Evolutionary conservation across 495 filamentous ascomycete genomes (phyloP).

Genomic region (Bryoglossum gracile): DNA sequence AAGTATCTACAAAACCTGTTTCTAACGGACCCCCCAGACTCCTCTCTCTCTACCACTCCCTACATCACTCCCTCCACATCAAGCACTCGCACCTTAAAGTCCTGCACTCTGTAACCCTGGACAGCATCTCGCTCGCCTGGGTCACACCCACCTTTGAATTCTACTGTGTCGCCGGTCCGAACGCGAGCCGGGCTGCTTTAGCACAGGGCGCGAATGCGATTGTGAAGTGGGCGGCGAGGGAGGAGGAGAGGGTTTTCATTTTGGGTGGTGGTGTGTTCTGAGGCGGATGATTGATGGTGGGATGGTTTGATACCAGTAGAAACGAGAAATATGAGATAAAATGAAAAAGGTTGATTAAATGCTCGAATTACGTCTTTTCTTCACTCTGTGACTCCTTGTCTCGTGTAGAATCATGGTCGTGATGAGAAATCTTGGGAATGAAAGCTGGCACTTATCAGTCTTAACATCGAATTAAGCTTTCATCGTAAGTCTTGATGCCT

Average conservation of each 20-base stretch:
- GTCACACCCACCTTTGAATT: conserved; percentile 84
- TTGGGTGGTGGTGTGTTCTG: conserved; percentile 28
- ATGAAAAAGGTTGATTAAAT: too few relatives aligned
- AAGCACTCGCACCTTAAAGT: conserved; percentile 79
- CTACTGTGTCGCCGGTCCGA: conserved; percentile 83
- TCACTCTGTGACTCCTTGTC: too few relatives aligned
- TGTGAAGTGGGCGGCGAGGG: conserved; percentile 78
- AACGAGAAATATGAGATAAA: too few relatives aligned
- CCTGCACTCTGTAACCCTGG: conserved; percentile 65
- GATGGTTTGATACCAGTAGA: too few relatives aligned
- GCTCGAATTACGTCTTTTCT: too few relatives aligned
- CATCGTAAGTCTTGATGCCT: too few relatives aligned
- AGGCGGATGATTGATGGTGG: too few relatives aligned
- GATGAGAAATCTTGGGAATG: too few relatives aligned
- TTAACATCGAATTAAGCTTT: too few relatives aligned
- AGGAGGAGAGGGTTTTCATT: conserved; percentile 92
- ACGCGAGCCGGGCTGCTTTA: conserved; percentile 66
- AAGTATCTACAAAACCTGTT: conserved; percentile 5
- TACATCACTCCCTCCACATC: conserved; percentile 77
- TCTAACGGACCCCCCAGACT: conserved; percentile 39
- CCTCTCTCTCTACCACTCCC: conserved; percentile 73
- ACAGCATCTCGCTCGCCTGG: conserved; percentile 79
- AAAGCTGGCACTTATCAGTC: too few relatives aligned
- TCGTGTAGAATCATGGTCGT: too few relatives aligned
- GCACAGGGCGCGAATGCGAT: conserved; percentile 82